Base-by-base conservation (phyloP, 306 rosid species). In the Fagus sylvatica region DNA sequence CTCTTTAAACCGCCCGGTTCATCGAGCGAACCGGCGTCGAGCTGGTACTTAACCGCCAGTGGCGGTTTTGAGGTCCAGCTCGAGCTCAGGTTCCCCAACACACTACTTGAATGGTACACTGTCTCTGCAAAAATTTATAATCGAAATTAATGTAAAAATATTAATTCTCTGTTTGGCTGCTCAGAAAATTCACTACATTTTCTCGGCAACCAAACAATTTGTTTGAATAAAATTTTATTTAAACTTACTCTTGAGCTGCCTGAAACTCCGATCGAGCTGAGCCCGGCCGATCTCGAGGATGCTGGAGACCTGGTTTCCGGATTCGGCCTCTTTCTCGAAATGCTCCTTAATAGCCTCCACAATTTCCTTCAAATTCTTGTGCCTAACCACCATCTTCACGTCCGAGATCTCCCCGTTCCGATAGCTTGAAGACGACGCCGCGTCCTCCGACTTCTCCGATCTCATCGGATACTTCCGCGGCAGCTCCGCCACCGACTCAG, bases 61-160 rank as follows among this genome's bases (percentile, higher is more conserved):
- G 99, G 99, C 55, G 99, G 99, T 72, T 96, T 96, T 5, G 98
- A 96, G 40, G 96, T 87, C 99, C 99, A 96, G 74, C 80, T 93
- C n/a, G 99, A 96, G 83, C 99, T 96, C 79, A 96, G 80, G 74
- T 74, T 96, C 84, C 99, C 93, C 69, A 96, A 78, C 75, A 96
- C 59, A 57, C 98, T 91, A 74, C 85, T 93, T 68, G 99, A 96
- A 81, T 96, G 99, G 80, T 96, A 96, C 83, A 96, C 94, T 6
- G 98, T 96, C 86, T 93, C 99, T 96, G 93, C 77, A 80, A 85
- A 53, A 85, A 17, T 76, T 55, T 46, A 59, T 74, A 62, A 56
- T 66, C 46, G 16, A 57, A 59, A 6, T 6, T 42, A 74, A 17
- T 40, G 40, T 15, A 46, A 74, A 57, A 82, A 46, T 53, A 1